phyloP scores from a whole-genome alignment of 441 rosid genomes.

The Omphalea diandra region DNA sequence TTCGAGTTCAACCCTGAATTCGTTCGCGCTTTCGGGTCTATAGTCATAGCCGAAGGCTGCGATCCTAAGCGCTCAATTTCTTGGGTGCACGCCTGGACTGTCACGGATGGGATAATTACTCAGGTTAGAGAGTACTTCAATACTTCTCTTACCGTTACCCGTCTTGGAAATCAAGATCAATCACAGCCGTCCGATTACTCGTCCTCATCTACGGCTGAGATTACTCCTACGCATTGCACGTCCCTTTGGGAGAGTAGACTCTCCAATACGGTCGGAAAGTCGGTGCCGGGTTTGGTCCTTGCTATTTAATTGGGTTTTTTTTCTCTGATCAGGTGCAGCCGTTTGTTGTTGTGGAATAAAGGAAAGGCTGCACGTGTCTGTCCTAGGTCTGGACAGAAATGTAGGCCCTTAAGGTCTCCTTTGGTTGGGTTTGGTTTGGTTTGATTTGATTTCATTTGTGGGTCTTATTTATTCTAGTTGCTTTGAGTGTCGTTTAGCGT shows the following conservation, averaged over 20 bases:
- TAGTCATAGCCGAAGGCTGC: slow-evolving; percentile 57
- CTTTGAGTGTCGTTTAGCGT: no score
- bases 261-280: slow-evolving; percentile 60
- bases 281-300: slow-evolving; percentile 81
- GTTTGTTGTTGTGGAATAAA: slow-evolving; percentile 2
- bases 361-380: slow-evolving; percentile 16
- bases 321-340: slow-evolving; percentile 15
- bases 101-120: slow-evolving; percentile 60
- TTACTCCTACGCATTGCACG: slow-evolving; percentile 46
- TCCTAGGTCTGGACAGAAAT: slow-evolving; percentile 12
- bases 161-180: slow-evolving; percentile 34
- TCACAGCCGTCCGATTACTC: slow-evolving; percentile 22
- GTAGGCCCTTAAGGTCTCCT: slow-evolving; percentile 6
- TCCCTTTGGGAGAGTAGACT: slow-evolving; percentile 85
- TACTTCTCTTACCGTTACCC: slow-evolving; percentile 62
- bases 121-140: slow-evolving; percentile 69
- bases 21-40: slow-evolving; percentile 37
- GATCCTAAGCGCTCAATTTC: slow-evolving; percentile 35
- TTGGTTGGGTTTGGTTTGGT: slow-evolving; percentile 1
- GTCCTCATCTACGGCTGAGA: slow-evolving; percentile 37
- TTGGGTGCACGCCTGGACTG: slow-evolving; percentile 75
- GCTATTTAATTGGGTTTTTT: slow-evolving; percentile 37
- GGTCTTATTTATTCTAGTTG: slow-evolving; percentile 1
- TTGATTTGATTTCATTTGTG: not conserved
- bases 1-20: slow-evolving; percentile 54